Evolutionary conservation across 805 yeast genomes (phyloP).

Genomic region (Sugiyamaella valdiviana): DNA sequence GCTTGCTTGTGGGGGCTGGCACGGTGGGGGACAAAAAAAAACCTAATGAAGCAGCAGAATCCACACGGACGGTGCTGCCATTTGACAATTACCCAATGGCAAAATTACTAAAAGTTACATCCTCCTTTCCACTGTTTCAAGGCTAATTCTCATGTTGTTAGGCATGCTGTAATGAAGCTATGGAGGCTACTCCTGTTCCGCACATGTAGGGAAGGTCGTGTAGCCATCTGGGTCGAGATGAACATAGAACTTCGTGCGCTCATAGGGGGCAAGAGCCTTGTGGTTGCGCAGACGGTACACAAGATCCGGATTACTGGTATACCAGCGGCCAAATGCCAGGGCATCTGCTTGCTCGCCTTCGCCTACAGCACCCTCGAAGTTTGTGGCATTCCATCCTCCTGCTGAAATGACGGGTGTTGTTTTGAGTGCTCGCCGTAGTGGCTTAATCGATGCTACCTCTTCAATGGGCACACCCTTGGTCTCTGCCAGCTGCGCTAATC

Average conservation of each 20-base stretch:
- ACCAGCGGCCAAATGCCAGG: slow-evolving; percentile 44
- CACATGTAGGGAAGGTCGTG: slow-evolving; percentile 1
- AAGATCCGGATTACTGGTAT: slow-evolving; percentile 52
- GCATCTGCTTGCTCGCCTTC: slow-evolving; percentile 28
- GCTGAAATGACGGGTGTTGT: slow-evolving; percentile 13
- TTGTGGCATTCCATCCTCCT: slow-evolving; percentile 17
- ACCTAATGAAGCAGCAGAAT: no score
- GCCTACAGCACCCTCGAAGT: slow-evolving; percentile 31
- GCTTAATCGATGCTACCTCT: neutral
- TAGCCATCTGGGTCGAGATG: slow-evolving; percentile 6
- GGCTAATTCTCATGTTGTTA: no score
- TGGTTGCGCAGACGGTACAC: slow-evolving; percentile 40
- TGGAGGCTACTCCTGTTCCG: no score
- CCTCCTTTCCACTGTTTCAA: no score
- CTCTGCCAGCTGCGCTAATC: neutral
- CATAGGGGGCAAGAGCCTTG: slow-evolving; percentile 38
- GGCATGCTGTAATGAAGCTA: no score
- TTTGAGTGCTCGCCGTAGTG: neutral
- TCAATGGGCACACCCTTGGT: neutral
- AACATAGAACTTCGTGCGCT: slow-evolving; percentile 45
- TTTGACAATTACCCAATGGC: no score
- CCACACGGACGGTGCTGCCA: no score
- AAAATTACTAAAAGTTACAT: no score
- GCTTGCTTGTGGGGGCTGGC: no score
- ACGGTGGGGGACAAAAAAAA: no score